phyloP scores from a whole-genome alignment of 1,139 yeast genomes.

The Candida sojae region DNA sequence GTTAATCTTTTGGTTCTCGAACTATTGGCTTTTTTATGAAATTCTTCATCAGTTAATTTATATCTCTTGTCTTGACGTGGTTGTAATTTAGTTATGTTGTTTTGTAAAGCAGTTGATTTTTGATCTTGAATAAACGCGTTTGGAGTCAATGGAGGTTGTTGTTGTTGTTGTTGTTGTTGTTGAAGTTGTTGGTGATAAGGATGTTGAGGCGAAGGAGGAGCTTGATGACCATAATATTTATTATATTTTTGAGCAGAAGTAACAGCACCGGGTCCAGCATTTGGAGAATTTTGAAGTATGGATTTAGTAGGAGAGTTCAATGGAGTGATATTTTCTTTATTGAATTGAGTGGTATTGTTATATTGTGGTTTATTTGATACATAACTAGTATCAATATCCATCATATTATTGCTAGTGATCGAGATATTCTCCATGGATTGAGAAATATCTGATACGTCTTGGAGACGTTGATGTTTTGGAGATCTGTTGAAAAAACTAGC shows the following conservation, averaged over 20 bases:
- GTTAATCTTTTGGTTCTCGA: slow-evolving; percentile 85
- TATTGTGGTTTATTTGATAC: slow-evolving; percentile 16
- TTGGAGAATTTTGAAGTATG: slow-evolving; percentile 37
- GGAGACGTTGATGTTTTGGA: slow-evolving; percentile 21
- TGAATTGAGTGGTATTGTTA: slow-evolving; percentile 20
- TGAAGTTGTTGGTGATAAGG: slow-evolving; percentile 8
- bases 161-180: slow-evolving; percentile 4
- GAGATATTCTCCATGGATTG: slow-evolving; percentile 50
- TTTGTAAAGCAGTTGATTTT: slow-evolving; percentile 12
- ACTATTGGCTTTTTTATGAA: slow-evolving; percentile 60
- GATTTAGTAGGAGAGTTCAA: slow-evolving; percentile 43
- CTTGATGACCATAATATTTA: slow-evolving; percentile 1
- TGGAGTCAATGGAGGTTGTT: slow-evolving; percentile 2
- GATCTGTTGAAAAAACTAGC: slow-evolving; percentile 25
- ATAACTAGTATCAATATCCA: slow-evolving; percentile 44
- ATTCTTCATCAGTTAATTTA: slow-evolving; percentile 41
- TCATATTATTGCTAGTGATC: slow-evolving; percentile 36
- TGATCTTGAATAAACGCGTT: neutral
- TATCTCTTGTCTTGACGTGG: slow-evolving; percentile 20
- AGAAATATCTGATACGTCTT: slow-evolving; percentile 32
- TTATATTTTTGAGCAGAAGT: slow-evolving; percentile 8
- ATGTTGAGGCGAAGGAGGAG: slow-evolving; percentile 8
- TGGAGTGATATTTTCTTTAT: slow-evolving; percentile 51
- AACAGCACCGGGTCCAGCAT: neutral
- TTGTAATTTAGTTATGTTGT: slow-evolving; percentile 38